Evolutionary conservation across 441 rosid species (phyloP).

Genomic region (Eruca vesicaria): DNA sequence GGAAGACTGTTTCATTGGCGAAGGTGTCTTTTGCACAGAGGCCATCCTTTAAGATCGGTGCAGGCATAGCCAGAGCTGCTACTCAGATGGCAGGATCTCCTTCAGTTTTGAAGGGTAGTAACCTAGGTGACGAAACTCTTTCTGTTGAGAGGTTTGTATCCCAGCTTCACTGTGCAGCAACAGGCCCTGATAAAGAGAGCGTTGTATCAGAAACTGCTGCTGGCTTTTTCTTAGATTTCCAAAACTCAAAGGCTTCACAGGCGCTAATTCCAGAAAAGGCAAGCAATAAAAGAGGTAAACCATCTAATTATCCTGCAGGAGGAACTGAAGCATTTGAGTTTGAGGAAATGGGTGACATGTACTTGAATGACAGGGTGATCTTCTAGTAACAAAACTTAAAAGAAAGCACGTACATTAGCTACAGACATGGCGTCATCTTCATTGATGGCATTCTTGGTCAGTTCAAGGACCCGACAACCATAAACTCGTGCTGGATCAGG

Average conservation of each 20-base stretch:
- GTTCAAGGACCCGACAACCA: constrained; percentile 62
- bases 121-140: constrained; percentile 58
- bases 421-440: constrained; percentile 72
- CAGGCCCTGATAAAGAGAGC: constrained; percentile 49
- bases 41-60: constrained; percentile 90
- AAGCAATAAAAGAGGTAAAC: constrained; percentile 50
- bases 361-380: constrained; percentile 89
- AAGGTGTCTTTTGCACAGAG: no score
- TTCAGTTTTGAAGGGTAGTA: constrained; percentile 52
- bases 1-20: constrained; percentile 59
- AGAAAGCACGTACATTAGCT: constrained; percentile 59
- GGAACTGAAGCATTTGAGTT: constrained; percentile 77
- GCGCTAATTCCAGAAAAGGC: constrained; percentile 37
- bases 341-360: constrained; percentile 87
- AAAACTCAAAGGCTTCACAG: constrained; percentile 52
- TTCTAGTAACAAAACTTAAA: no score
- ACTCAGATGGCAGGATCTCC: constrained; percentile 86
- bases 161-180: constrained; percentile 69
- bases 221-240: constrained; percentile 74
- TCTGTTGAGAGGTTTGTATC: constrained; percentile 62
- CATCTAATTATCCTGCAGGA: constrained; percentile 32
- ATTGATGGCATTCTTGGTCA: constrained; percentile 68
- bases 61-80: constrained; percentile 84
- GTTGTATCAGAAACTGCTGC: constrained; percentile 44
- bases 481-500: constrained; percentile 74